A percentile compares a stretch with the other conserved stretches of the same genome.
Conservation (phyloP, 805 yeast species). For the Wickerhamomyces bovis region DNA sequence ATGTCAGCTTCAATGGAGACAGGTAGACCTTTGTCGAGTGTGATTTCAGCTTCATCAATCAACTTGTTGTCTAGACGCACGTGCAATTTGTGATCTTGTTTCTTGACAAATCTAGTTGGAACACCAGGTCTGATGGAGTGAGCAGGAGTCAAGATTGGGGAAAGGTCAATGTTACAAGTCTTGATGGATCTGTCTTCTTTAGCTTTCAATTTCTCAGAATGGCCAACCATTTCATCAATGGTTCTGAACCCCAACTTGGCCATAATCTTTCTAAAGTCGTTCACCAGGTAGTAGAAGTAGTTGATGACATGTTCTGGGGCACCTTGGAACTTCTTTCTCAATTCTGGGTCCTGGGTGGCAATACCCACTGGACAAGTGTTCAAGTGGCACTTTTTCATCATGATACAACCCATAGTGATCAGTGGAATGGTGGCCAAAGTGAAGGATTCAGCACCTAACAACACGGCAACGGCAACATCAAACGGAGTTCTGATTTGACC, state of each 20-base stretch:
- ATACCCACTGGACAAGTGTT: constrained; percentile 97
- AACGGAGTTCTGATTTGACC: constrained; percentile 97
- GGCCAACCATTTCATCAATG: constrained; percentile 97
- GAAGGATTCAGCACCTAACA: constrained; percentile 97
- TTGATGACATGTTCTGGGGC: constrained; percentile 98
- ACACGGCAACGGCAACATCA: constrained; percentile 92
- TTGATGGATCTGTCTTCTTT: constrained; percentile 86
- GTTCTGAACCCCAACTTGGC: constrained; percentile 94
- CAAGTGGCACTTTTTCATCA: constrained; percentile 92
- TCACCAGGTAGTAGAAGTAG: constrained; percentile 91
- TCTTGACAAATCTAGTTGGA: constrained; percentile 84
- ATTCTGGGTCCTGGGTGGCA: constrained; percentile 95
- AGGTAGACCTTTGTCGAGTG: constrained; percentile 94
- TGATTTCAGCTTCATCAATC: constrained; percentile 91
- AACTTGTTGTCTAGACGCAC: constrained; percentile 92
- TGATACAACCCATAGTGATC: constrained; percentile 95
- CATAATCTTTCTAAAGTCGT: constrained; percentile 89
- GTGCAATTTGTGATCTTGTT: constrained; percentile 91
- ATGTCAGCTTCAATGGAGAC: constrained; percentile 91
- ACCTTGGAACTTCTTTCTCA: constrained; percentile 88
- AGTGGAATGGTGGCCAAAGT: constrained; percentile 97
- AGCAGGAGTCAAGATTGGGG: constrained; percentile 95
- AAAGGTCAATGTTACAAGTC: constrained; percentile 84
- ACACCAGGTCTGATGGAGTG: constrained; percentile 96
- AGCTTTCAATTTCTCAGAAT: constrained; percentile 82